Conservation (phyloP, 257 asterid species). For the Coffea eugenioides region DNA sequence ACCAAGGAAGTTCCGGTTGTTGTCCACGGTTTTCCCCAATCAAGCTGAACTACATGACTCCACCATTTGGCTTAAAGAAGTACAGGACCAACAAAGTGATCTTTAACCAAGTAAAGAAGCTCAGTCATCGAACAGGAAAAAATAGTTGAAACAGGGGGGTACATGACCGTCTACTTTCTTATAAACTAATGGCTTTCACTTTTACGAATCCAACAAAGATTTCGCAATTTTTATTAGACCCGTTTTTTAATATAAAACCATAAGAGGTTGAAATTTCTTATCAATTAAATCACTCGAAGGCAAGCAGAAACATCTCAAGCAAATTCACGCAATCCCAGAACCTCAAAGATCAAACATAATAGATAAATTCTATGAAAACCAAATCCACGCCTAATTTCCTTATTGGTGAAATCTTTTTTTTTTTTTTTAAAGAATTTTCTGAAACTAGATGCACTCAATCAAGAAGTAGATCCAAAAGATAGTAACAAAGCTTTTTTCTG, state of each 20-base stretch:
- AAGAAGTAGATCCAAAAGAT: background rate
- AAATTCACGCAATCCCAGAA: background rate
- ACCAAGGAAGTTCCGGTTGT: background rate
- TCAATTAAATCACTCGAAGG: too few relatives aligned
- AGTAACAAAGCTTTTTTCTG: too few relatives aligned
- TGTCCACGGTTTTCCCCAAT: background rate
- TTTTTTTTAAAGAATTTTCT: background rate
- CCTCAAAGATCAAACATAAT: background rate
- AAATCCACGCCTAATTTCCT: background rate
- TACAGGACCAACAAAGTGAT: too few relatives aligned
- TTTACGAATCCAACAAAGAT: constrained; percentile 1
- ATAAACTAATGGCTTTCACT: background rate
- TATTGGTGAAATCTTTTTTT: background rate
- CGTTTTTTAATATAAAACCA: background rate
- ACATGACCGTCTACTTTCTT: too few relatives aligned
- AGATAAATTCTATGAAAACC: background rate
- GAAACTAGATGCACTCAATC: background rate
- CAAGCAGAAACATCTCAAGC: background rate
- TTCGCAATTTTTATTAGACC: background rate
- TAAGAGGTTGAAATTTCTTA: background rate
- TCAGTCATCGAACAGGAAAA: background rate
- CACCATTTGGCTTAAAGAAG: background rate
- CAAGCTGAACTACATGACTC: background rate
- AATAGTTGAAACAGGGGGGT: too few relatives aligned
- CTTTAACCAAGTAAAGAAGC: background rate